Evolutionary conservation across 306 rosid species (phyloP).

Genomic region (Abrus precatorius): DNA sequence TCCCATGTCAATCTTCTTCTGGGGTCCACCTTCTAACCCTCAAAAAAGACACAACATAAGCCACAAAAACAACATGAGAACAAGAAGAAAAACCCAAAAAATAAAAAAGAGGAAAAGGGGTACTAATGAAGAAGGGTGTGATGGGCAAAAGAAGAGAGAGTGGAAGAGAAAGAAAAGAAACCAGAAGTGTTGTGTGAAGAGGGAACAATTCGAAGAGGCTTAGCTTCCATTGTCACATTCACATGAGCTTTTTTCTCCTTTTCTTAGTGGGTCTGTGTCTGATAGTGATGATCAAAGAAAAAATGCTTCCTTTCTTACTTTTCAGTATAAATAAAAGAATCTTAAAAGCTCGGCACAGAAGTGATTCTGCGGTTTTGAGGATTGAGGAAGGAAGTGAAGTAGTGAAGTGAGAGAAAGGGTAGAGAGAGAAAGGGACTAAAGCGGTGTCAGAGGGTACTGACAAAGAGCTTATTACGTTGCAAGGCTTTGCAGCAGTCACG

Average conservation of each 20-base stretch:
- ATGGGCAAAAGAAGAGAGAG: slow-evolving; percentile 30
- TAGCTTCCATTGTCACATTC: slow-evolving; percentile 56
- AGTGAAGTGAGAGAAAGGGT: slow-evolving; percentile 22
- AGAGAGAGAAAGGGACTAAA: neutral
- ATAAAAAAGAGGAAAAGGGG: neutral
- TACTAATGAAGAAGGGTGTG: neutral
- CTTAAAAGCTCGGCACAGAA: neutral
- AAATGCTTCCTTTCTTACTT: slow-evolving; percentile 10
- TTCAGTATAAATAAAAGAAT: slow-evolving; percentile 2
- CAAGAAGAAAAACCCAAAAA: neutral
- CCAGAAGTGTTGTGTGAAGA: slow-evolving; percentile 49
- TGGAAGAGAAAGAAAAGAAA: slow-evolving; percentile 53
- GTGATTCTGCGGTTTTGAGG: neutral
- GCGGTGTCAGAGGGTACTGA: slow-evolving; percentile 62
- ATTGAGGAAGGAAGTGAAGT: neutral
- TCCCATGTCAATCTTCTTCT: slow-evolving; percentile 50
- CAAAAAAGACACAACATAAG: slow-evolving; percentile 26
- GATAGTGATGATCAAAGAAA: neutral
- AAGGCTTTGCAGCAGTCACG: slow-evolving; percentile 36
- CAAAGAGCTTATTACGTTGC: slow-evolving; percentile 49
- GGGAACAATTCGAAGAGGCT: slow-evolving; percentile 55
- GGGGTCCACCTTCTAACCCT: slow-evolving; percentile 51
- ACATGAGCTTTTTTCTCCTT: slow-evolving; percentile 33
- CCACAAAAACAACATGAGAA: neutral
- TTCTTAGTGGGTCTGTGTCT: slow-evolving; percentile 15